Evolutionary conservation across 1,284 basidiomycete genomes (phyloP).

Genomic region (Pterula multifida): DNA sequence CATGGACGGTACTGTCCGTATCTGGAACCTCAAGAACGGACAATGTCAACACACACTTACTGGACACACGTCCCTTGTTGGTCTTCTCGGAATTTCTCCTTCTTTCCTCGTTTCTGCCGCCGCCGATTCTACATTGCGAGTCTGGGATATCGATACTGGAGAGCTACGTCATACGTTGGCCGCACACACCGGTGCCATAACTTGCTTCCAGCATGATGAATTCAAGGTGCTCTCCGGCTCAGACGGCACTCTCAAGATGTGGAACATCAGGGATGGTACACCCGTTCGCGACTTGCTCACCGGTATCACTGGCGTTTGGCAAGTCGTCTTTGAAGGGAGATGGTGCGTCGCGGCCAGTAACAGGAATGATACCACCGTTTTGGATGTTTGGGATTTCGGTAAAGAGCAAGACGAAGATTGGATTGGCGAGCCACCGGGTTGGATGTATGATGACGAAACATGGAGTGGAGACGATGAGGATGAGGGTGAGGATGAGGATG

Average conservation of each 20-base stretch:
- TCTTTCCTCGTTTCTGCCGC: conserved; percentile 87
- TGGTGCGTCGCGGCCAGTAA: conserved; percentile 92
- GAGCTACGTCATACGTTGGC: conserved; percentile 70
- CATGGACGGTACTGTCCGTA: conserved; percentile 90
- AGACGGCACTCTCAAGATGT: conserved; percentile 94
- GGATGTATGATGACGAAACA: conserved; percentile 38
- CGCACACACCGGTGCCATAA: conserved; percentile 88
- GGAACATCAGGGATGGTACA: conserved; percentile 81
- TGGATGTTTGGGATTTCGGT: conserved; percentile 82
- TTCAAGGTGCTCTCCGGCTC: conserved; percentile 90
- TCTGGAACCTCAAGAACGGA: conserved; percentile 82
- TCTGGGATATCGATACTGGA: conserved; percentile 84
- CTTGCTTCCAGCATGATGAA: conserved; percentile 95
- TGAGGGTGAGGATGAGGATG: conserved; percentile 15
- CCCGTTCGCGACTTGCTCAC: conserved; percentile 80
- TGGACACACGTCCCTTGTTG: conserved; percentile 84
- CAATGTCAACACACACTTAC: conserved; percentile 69
- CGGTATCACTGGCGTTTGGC: conserved; percentile 89
- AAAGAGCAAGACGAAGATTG: conserved; percentile 43
- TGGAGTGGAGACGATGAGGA: conserved; percentile 33
- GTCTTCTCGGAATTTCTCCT: conserved; percentile 76
- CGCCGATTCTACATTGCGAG: conserved; percentile 83
- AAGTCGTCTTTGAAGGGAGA: conserved; percentile 85
- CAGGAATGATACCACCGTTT: conserved; percentile 61
- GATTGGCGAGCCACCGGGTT: conserved; percentile 38